A percentile compares a stretch with the other conserved stretches of the same genome.
Conservation (phyloP, 768 basidiomycete genomes). For the Mycena chlorophos region DNA sequence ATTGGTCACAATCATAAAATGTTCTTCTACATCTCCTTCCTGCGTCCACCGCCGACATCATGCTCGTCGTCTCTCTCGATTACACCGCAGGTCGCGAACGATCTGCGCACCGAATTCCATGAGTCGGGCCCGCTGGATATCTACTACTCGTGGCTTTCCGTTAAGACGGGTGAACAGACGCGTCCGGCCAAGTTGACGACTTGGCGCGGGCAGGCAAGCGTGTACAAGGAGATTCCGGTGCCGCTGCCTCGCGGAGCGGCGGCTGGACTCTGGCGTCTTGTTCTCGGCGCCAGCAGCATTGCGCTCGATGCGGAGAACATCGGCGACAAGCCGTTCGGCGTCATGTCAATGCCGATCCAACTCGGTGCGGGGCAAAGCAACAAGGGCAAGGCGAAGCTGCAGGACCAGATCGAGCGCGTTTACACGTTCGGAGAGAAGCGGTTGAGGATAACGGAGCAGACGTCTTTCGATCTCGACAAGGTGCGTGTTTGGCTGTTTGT, state of each 20-base stretch:
- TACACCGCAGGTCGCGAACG: conserved; percentile 87
- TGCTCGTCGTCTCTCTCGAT: conserved; percentile 52
- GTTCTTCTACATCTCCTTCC: conserved; percentile 89
- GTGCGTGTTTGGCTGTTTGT: conserved; percentile 33
- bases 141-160: conserved; percentile 63
- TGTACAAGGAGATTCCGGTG: conserved; percentile 76
- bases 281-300: conserved; percentile 38
- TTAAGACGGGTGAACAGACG: conserved; percentile 30
- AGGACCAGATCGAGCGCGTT: conserved; percentile 64
- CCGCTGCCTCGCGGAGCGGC: conserved; percentile 55
- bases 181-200: conserved; percentile 68
- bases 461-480: conserved; percentile 92
- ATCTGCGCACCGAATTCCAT: conserved; percentile 79
- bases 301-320: conserved; percentile 40
- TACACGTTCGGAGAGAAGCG: conserved; percentile 37
- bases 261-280: conserved; percentile 63
- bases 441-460: conserved; percentile 71
- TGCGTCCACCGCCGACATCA: conserved; percentile 75
- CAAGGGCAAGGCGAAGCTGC: conserved; percentile 45
- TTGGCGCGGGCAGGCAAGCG: conserved; percentile 58
- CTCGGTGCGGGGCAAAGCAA: conserved; percentile 34
- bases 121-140: conserved; percentile 56
- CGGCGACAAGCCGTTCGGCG: conserved; percentile 55
- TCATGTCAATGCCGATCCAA: conserved; percentile 67
- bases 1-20: no score